Evolutionary conservation across 345 rosid genomes (phyloP), one percentile per base, ranked within the genome.

Genomic region (Corchorus capsularis): DNA sequence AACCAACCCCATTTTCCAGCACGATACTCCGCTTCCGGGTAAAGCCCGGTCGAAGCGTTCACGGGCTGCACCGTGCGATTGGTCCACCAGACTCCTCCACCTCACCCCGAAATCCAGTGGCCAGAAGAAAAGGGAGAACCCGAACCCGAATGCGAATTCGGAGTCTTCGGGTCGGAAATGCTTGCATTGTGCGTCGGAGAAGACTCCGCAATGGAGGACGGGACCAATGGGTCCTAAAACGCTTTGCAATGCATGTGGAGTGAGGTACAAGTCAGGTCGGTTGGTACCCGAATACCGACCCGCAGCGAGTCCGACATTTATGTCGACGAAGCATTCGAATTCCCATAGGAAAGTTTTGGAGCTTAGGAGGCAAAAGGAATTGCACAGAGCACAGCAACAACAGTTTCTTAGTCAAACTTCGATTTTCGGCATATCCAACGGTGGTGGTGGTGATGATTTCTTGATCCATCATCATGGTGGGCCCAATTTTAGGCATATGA

Each of bases 211-310:
- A 43, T 91, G 96, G 96, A 79, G 96, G 74, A 88, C 96, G 0
- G 96, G 96, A 8, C 96, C 96, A 0, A 78, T 88, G 90, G 96
- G 96, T 7, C 93, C 92, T 3, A 91, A 91, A 78, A 91, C 93
- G 0, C 55, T 91, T 55, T 91, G 96, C 37, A 91, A 91, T 43
- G 96, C 96, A 2, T 91, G 96, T 56, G 96, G 96, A 8, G 96
- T 91, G n/a, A 75, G 93, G 74, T 89, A 71, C 79, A 91, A 91
- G 82, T 91, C 96, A 32, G 96, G 96, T 68, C 83, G 96, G 76
- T 77, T 91, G 17, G 93, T 91, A 35, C 80, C 92, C 19, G 96
- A 91, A 74, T 91, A 91, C 77, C 87, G 96, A 47, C 96, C 96
- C 3, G 96, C 96, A 0, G 88, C 93, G 1, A 91, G 96, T 71